These are phyloP conservation scores for Penicillium thymicola DNA, from an alignment of 2,329 filamentous ascomycete genomes.

Conservation along the genomic window DNA sequence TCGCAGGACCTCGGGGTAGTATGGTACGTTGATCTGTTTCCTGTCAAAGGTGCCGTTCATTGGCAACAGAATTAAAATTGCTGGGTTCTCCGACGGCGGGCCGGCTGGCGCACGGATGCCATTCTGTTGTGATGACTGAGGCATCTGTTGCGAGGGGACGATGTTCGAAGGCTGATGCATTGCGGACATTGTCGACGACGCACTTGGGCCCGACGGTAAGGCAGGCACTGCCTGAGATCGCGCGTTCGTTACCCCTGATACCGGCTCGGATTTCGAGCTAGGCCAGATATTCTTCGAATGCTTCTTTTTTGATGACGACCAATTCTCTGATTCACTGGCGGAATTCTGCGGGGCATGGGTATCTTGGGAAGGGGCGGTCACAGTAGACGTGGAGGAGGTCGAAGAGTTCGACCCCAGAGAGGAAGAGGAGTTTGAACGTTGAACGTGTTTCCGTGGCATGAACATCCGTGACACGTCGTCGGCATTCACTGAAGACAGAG, in stretches of 20 bases:
- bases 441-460: constrained; percentile 80
- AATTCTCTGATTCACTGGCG: constrained; percentile 38
- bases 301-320: constrained; percentile 47
- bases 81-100: constrained; percentile 59
- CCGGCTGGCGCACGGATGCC: constrained; percentile 48
- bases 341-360: constrained; percentile 38
- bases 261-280: constrained; percentile 62
- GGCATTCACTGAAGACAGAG: constrained; percentile 68
- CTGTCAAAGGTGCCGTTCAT: constrained; percentile 96
- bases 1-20: constrained; percentile 85
- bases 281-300: constrained; percentile 58
- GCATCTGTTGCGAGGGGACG: constrained; percentile 66
- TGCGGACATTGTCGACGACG: constrained; percentile 61
- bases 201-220: constrained; percentile 56
- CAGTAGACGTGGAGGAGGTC: constrained; percentile 53
- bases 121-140: constrained; percentile 61
- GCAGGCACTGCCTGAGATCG: constrained; percentile 61
- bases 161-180: constrained; percentile 61
- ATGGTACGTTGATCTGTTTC: constrained; percentile 92
- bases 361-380: constrained; percentile 32
- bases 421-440: constrained; percentile 86
- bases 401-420: constrained; percentile 67
- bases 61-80: constrained; percentile 80
- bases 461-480: constrained; percentile 87
- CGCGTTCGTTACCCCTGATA: constrained; percentile 60